Evolutionary conservation across 305 asterid genomes (phyloP).

Genomic region (Fraxinus dipetala): DNA sequence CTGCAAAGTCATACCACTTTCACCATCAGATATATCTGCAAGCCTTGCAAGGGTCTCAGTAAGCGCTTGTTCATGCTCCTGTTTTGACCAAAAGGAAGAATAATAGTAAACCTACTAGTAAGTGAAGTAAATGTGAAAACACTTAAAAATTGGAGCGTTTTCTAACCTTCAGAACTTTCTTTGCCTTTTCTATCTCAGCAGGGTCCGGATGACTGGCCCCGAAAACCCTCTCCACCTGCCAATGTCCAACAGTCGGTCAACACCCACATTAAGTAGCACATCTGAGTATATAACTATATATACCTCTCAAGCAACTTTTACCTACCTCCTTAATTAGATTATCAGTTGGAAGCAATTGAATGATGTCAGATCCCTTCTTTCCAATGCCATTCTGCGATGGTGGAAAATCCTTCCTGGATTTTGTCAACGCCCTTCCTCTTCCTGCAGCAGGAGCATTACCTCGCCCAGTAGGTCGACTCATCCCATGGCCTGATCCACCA

Average conservation of each 20-base stretch:
- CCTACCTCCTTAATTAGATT: conserved; percentile 58
- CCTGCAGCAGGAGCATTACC: conserved; percentile 47
- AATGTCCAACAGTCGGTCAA: conserved; percentile 22
- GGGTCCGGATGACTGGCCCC: conserved; percentile 33
- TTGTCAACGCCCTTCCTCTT: conserved; percentile 61
- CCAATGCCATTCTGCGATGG: conserved; percentile 58
- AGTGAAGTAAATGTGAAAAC: background rate
- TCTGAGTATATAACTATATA: background rate
- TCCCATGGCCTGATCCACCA: conserved; percentile 46
- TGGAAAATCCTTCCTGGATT: conserved; percentile 54
- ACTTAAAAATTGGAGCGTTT: background rate
- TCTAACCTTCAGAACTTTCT: conserved; percentile 32
- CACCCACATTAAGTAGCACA: conserved; percentile 3
- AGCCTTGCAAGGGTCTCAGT: conserved; percentile 80
- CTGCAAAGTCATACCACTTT: conserved; percentile 61
- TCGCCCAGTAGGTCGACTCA: conserved; percentile 38
- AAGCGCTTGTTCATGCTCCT: conserved; percentile 96
- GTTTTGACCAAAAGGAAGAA: conserved; percentile 19
- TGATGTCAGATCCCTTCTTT: conserved; percentile 50
- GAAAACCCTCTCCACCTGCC: conserved; percentile 41
- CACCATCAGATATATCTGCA: conserved; percentile 82
- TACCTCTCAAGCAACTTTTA: conserved; percentile 6
- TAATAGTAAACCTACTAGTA: background rate
- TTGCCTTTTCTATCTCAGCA: conserved; percentile 28
- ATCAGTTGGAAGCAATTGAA: conserved; percentile 64